Evolutionary conservation across 192 early-diverging fungal species (phyloP).

Genomic region (Entophlyctis luteolus): DNA sequence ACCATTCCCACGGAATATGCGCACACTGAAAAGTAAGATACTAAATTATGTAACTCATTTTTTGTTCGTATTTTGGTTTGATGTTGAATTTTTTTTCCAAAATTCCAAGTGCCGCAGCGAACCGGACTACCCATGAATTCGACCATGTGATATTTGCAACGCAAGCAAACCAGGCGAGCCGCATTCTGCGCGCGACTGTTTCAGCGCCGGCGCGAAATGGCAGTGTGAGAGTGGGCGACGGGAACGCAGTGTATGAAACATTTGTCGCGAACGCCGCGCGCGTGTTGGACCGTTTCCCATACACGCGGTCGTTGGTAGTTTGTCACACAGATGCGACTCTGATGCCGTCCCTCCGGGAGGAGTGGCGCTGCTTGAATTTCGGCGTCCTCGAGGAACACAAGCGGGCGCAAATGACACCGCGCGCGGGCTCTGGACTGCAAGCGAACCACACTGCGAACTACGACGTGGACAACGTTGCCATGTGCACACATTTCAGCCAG

Average conservation of each 20-base stretch:
- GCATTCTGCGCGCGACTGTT: slow-evolving; percentile 26
- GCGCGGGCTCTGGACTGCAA: neutral
- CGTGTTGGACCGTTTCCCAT: slow-evolving; percentile 38
- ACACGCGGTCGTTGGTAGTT: slow-evolving; percentile 42
- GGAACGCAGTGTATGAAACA: neutral
- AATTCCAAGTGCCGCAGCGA: too few relatives aligned
- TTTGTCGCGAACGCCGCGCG: neutral
- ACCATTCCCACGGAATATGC: slow-evolving; percentile 5
- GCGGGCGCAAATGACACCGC: neutral
- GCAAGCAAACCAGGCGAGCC: slow-evolving; percentile 46
- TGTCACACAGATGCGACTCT: slow-evolving; percentile 47
- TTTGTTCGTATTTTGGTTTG: too few relatives aligned
- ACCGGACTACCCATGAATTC: too few relatives aligned
- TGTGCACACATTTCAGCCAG: slow-evolving; percentile 43
- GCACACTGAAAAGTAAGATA: neutral
- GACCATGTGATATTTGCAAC: slow-evolving; percentile 51
- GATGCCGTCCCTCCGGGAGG: slow-evolving; percentile 33
- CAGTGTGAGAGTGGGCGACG: neutral
- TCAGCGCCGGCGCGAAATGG: neutral
- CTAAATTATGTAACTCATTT: too few relatives aligned
- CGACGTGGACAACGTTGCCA: slow-evolving; percentile 22
- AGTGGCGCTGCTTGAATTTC: slow-evolving; percentile 52
- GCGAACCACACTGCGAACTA: slow-evolving; percentile 17
- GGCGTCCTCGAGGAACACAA: slow-evolving; percentile 23
- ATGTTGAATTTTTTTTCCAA: too few relatives aligned